Percentiles rank a stretch among this genome's conserved stretches.
Evolutionary conservation across 1,284 basidiomycete species (phyloP).

Genomic region (Fereydounia khargensis): DNA sequence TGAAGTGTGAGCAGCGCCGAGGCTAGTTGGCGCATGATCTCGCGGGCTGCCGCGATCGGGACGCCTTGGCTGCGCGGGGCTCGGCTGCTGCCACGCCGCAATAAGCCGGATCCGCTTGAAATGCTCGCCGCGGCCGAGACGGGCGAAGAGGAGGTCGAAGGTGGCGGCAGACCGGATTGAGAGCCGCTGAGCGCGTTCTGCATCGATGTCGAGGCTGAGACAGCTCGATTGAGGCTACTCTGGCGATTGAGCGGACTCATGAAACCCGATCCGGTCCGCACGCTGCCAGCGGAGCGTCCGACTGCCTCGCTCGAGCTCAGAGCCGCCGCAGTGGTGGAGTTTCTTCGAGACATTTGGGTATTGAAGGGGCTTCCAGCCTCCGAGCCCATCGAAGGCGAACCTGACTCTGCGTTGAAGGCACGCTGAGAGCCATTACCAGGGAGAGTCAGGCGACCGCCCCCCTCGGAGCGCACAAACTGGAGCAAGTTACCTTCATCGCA

Average conservation of each 20-base stretch:
- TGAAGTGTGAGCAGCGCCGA: slow-evolving; percentile 83
- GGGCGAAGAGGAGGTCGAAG: slow-evolving; percentile 21
- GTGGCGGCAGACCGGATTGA: slow-evolving; percentile 18
- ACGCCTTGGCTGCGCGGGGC: slow-evolving; percentile 32
- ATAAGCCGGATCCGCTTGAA: slow-evolving; percentile 15
- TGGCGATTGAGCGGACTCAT: slow-evolving; percentile 6
- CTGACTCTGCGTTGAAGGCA: no score
- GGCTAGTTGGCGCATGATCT: slow-evolving; percentile 86
- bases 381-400: not conserved
- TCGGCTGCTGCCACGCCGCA: slow-evolving; percentile 17
- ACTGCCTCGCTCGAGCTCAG: slow-evolving; percentile 3
- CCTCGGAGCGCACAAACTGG: slow-evolving; percentile 41
- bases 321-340: slow-evolving; percentile 17
- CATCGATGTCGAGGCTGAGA: not conserved
- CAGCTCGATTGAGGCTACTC: slow-evolving; percentile 4
- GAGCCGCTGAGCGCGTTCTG: slow-evolving; percentile 9
- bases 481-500: slow-evolving; percentile 43
- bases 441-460: slow-evolving; percentile 3
- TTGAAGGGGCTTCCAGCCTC: not conserved
- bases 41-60: slow-evolving; percentile 65
- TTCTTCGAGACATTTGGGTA: slow-evolving; percentile 18
- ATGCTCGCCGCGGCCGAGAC: slow-evolving; percentile 19
- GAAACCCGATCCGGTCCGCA: slow-evolving; percentile 28
- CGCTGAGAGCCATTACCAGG: no score
- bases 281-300: slow-evolving; percentile 2